Evolutionary conservation across 129 eudicot genomes (phyloP).

Genomic region (Sambucus nigra): DNA sequence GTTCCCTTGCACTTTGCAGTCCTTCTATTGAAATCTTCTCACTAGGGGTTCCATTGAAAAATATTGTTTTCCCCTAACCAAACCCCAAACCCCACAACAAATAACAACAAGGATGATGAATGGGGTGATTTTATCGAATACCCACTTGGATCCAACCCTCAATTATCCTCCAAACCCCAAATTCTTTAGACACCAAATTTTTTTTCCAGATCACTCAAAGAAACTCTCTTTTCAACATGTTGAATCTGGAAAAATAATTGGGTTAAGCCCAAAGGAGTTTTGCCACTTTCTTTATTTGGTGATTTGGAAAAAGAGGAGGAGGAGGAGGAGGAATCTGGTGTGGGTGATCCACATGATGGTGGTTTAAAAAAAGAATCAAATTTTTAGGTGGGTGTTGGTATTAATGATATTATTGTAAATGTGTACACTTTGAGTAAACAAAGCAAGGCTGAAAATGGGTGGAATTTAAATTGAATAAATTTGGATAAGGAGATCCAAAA

Average conservation of each 20-base stretch:
- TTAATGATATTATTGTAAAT: conserved; percentile 31
- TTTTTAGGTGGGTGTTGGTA: conserved; percentile 15
- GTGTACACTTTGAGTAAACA: conserved; percentile 26
- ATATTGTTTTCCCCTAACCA: conserved; percentile 13
- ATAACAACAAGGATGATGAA: conserved; percentile 25
- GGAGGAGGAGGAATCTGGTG: conserved; percentile 12
- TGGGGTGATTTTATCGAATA: conserved; percentile 56
- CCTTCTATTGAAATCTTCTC: too few relatives aligned
- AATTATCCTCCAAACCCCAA: not conserved
- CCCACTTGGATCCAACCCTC: conserved; percentile 19
- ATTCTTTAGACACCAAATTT: not conserved
- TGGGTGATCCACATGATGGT: conserved; percentile 8
- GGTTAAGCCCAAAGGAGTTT: conserved; percentile 62
- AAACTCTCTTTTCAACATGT: not conserved
- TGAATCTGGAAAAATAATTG: conserved; percentile 16
- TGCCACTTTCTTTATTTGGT: conserved; percentile 73
- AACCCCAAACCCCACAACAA: not conserved
- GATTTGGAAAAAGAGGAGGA: conserved; percentile 41
- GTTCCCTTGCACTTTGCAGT: too few relatives aligned
- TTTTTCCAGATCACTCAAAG: conserved; percentile 2
- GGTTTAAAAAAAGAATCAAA: conserved; percentile 12
- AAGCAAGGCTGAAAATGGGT: conserved; percentile 25
- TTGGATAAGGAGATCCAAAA: not conserved
- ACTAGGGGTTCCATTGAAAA: too few relatives aligned
- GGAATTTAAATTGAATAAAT: not conserved